Conservation (phyloP, 306 rosid genomes). For the Cicer bijugum region DNA sequence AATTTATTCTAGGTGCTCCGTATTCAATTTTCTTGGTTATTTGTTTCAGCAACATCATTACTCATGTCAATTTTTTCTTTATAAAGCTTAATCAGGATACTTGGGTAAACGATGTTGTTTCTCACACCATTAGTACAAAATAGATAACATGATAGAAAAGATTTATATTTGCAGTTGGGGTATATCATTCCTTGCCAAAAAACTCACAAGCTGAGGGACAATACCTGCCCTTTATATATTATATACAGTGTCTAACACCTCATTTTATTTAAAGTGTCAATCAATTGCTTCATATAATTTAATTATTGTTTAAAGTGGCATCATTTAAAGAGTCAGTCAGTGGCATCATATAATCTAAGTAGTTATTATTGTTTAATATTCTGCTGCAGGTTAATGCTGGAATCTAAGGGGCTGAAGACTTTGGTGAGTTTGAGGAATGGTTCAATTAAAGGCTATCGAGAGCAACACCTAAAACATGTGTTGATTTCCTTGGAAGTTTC, state of each 20-base stretch:
- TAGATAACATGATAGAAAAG: not conserved
- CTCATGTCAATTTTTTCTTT: conserved; percentile 40
- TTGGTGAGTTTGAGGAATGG: conserved; percentile 90
- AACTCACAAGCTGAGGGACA: not conserved
- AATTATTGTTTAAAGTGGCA: too few species aligned
- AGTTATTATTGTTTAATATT: too few species aligned
- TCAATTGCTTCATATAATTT: too few species aligned
- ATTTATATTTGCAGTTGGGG: not conserved
- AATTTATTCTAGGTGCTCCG: conserved; percentile 32
- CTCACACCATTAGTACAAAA: conserved; percentile 84
- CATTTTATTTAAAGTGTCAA: too few species aligned
- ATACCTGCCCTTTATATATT: not conserved
- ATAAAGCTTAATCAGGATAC: conserved; percentile 96
- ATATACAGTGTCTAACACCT: too few species aligned
- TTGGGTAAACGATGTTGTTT: conserved; percentile 98
- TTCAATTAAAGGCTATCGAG: conserved; percentile 91
- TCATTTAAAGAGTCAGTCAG: too few species aligned
- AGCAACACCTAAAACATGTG: conserved; percentile 98
- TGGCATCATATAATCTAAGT: too few species aligned
- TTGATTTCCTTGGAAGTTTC: conserved; percentile 90
- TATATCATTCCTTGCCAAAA: not conserved
- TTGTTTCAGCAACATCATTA: conserved; percentile 31
- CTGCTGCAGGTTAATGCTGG: conserved; percentile 72
- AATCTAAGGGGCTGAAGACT: conserved; percentile 75
- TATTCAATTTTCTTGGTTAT: conserved; percentile 17